phyloP scores from a whole-genome alignment of 495 filamentous ascomycete genomes.

The Xylaria castorea region DNA sequence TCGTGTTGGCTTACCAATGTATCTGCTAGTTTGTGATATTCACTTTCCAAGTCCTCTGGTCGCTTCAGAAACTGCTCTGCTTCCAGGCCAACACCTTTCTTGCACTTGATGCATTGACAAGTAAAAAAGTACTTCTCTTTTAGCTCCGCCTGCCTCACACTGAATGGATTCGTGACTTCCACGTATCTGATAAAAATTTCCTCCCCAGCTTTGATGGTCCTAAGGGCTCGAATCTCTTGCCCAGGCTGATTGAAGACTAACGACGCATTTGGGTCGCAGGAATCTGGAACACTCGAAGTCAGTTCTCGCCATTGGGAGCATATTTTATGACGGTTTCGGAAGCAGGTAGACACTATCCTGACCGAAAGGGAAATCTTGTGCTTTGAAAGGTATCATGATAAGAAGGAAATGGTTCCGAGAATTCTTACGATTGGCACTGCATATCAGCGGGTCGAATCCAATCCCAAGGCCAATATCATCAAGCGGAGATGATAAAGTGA shows the following conservation, averaged over 20 bases:
- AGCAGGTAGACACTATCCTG: too few relatives aligned
- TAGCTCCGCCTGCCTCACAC: constrained; percentile 25
- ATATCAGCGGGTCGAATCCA: constrained; percentile 30
- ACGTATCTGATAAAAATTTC: constrained; percentile 32
- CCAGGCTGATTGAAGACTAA: constrained; percentile 27
- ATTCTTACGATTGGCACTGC: constrained; percentile 25
- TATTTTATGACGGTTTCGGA: too few relatives aligned
- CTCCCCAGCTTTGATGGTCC: constrained; percentile 31
- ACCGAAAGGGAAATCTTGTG: not conserved
- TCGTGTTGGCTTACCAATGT: constrained; percentile 11
- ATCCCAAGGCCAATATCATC: constrained; percentile 17
- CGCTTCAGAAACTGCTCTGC: not conserved
- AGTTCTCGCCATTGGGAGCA: not conserved
- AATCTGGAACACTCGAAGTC: constrained; percentile 8
- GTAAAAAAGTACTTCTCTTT: constrained; percentile 25
- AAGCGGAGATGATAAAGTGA: constrained; percentile 3
- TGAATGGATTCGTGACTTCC: constrained; percentile 27
- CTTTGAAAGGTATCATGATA: not conserved
- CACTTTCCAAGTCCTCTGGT: constrained; percentile 1
- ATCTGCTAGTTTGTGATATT: constrained; percentile 17
- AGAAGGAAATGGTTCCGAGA: not conserved
- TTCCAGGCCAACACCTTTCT: constrained; percentile 12
- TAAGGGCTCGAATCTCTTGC: constrained; percentile 29
- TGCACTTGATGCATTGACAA: constrained; percentile 23
- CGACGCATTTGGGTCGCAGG: constrained; percentile 31